Base-by-base conservation (phyloP, 164 flowering plant genomes). In the Vitis amurensis region DNA sequence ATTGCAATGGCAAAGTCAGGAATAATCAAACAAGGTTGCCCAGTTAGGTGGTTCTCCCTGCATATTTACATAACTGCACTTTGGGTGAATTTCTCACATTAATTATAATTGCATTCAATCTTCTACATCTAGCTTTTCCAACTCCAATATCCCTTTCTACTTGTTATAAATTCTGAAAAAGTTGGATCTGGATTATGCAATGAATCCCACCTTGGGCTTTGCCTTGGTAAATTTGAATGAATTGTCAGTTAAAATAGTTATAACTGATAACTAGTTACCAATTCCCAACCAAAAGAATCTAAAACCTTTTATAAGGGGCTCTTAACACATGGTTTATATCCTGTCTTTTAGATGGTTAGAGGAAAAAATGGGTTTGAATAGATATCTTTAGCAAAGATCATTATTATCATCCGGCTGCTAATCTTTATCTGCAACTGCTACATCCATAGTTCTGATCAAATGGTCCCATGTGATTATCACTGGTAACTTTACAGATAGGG, bases 1-100 rank as follows among this genome's bases (percentile, higher is more conserved):
- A 91, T 96, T 77, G 98, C 99, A 44, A 59, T 75, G 66, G 99
- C 98, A 56, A 93, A 96, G 74, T 86, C 98, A 2, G 99, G 99
- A 82, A 92, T 93, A 59, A 85, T 96, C 71, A 96, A 93, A 80
- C 81, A 84, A 37, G 83, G 86, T 53, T 75, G 97, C 63, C 98
- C 99, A 88, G 99, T 96, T 89, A 82, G 80, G 94, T 89, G 82
- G 71, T 81, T 79, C 79, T 74, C 47, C 68, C 71, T 51, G 14
- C 65, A 15, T 15, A 55, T 61, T 27, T 64, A 49, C 29, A 12
- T 55, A 23, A 23, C 48, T 17, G 65, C 48, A 37, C 3, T 55
- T 55, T 30, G 9, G n/a, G 27, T 16, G 55, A 52, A 11, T 30
- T 37, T 27, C 49, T 3, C 2, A 37, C 44, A 37, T 37, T 37